phyloP scores from a whole-genome alignment of 257 asterid genomes.

The Rubia yunnanensis region DNA sequence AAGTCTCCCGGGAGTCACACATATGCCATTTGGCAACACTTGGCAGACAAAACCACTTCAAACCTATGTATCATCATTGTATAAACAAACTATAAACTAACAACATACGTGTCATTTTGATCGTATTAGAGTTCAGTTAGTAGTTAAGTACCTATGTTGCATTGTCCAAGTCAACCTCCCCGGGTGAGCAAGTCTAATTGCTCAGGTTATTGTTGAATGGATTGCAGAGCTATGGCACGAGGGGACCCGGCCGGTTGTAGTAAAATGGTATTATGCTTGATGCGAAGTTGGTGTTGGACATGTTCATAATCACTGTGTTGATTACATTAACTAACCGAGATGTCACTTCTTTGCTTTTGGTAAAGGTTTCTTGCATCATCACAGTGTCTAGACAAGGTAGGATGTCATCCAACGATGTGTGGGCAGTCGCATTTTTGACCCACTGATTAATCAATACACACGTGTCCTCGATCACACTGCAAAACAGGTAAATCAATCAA shows the following conservation, averaged over 20 bases:
- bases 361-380: slow-evolving; percentile 65
- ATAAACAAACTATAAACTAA: neutral
- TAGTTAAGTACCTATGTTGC: slow-evolving; percentile 79
- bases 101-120: neutral
- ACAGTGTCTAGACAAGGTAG: slow-evolving; percentile 70
- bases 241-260: slow-evolving; percentile 90
- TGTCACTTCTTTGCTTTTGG: slow-evolving; percentile 58
- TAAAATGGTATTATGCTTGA: slow-evolving; percentile 58
- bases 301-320: slow-evolving; percentile 64
- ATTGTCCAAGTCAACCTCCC: slow-evolving; percentile 60
- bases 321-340: slow-evolving; percentile 51
- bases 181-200: slow-evolving; percentile 43
- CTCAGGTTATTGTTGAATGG: slow-evolving; percentile 60
- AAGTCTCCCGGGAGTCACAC: slow-evolving; percentile 65
- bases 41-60: slow-evolving; percentile 63
- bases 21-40: slow-evolving; percentile 45
- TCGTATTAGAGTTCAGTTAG: neutral
- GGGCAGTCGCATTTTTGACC: slow-evolving; percentile 70
- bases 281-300: slow-evolving; percentile 74
- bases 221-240: slow-evolving; percentile 70
- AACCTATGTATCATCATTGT: slow-evolving; percentile 41
- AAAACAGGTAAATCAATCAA: neutral
- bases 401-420: slow-evolving; percentile 78
- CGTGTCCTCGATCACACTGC: slow-evolving; percentile 69
- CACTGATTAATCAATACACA: slow-evolving; percentile 85